Base-by-base conservation (phyloP, 176 grass and related monocot species). In the Oryza nivara region DNA sequence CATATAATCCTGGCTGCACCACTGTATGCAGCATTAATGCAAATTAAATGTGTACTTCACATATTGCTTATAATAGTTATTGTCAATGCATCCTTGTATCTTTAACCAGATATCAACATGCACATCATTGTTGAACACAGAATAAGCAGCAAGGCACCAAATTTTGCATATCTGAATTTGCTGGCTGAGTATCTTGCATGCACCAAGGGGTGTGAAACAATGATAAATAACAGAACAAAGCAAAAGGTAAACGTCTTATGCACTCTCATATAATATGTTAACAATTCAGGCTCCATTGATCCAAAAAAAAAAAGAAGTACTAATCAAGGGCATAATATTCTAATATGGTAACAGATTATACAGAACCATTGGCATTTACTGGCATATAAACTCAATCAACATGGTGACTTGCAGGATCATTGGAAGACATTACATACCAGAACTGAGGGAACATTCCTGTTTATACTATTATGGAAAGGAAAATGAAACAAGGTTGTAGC, bases 301-400 rank as follows among this genome's bases (percentile, higher is more conserved):
- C 19, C 40, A 7, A 41, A 41, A 41, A 7, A 41, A 41, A 41
- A 41, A 58, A 58, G 28, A 20, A 58, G 16, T 4, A 58, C 14
- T 9, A 25, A 28, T 28, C 23, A 17, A 49, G 12, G 17, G 32
- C 36, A 58, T 34, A n/a, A 44, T 23, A 1, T 9, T 4, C 3
- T 17, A 34, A 52, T 3, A 41, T 64, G 23, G 61, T 34, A 78
- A n/a, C 28, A 52, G 41, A 72, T 64, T 71, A 10, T 3, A 70
- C 14, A 32, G 19, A 67, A 43, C 22, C 65, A 66, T 67, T 48
- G 41, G n/a, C 20, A 36, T 4, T 40, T 35, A 5, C 46, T 45
- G 11, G 7, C 30, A 77, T 17, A 71, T 40, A 81, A 78, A 11
- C 34, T 73, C 38, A 86, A 79, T 16, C 14, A 71, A 14, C 40